phyloP scores from a whole-genome alignment of 805 yeast species.

The Sugiyamaella boreocaroliniensis region DNA sequence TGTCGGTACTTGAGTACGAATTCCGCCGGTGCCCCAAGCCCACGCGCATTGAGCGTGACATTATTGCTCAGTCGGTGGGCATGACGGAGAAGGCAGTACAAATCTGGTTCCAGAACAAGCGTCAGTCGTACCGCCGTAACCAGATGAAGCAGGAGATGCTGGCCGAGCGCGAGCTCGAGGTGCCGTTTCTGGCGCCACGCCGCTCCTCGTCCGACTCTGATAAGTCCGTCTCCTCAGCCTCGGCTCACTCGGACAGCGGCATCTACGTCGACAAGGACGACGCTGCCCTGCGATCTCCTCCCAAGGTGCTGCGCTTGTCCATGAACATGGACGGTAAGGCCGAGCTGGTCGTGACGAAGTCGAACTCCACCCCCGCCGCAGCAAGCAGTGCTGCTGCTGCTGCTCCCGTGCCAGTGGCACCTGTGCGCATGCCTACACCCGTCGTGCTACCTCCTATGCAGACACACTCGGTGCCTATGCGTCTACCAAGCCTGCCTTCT shows the following conservation, averaged over 20 bases:
- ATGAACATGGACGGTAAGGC: slow-evolving; percentile 38
- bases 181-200: slow-evolving; percentile 2
- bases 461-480: background rate
- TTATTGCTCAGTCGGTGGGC: slow-evolving; percentile 71
- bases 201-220: slow-evolving; percentile 2
- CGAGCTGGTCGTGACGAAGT: slow-evolving; percentile 26
- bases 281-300: slow-evolving; percentile 6
- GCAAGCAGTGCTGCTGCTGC: background rate
- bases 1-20: slow-evolving; percentile 72
- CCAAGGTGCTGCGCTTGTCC: slow-evolving; percentile 20
- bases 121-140: slow-evolving; percentile 32
- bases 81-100: slow-evolving; percentile 99
- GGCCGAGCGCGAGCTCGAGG: slow-evolving; percentile 17
- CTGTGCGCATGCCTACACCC: background rate
- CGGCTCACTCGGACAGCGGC: slow-evolving; percentile 1
- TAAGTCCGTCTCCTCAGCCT: background rate
- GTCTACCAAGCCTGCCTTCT: background rate
- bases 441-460: background rate
- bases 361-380: background rate
- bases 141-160: slow-evolving; percentile 29
- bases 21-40: slow-evolving; percentile 77
- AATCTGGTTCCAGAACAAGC: slow-evolving; percentile 95
- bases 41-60: slow-evolving; percentile 62
- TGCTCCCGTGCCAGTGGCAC: background rate
- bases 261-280: slow-evolving; percentile 11